Percentiles rank a stretch among this genome's conserved stretches.
These are phyloP conservation scores for Rossbeevera mucosa DNA, from an alignment of 768 basidiomycete species.

Conservation along the genomic window DNA sequence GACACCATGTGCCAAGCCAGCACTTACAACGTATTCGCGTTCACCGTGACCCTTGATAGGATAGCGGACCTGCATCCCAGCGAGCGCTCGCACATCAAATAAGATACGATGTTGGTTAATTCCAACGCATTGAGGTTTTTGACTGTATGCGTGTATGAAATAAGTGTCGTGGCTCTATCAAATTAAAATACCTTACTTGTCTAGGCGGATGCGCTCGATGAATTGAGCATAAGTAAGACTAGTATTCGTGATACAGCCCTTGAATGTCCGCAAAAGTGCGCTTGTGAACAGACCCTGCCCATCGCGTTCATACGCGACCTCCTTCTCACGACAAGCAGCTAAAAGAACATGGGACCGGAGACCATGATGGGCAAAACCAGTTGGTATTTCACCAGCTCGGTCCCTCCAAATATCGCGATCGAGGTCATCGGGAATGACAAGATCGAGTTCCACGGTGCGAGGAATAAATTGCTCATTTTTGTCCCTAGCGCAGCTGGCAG, in stretches of 20 bases:
- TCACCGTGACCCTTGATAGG: not conserved
- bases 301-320: conserved; percentile 26
- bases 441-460: conserved; percentile 4
- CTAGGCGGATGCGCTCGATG: conserved; percentile 14
- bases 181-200: not conserved
- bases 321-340: conserved; percentile 38
- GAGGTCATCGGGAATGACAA: conserved; percentile 7
- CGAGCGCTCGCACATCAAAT: conserved; percentile 19
- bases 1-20: conserved; percentile 27
- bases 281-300: conserved; percentile 24
- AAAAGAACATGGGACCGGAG: conserved; percentile 38
- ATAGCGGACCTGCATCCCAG: conserved; percentile 4
- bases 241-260: not conserved
- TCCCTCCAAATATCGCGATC: conserved; percentile 27
- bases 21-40: conserved; percentile 17
- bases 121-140: conserved; percentile 30
- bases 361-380: conserved; percentile 24
- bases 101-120: conserved; percentile 16
- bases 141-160: conserved; percentile 8
- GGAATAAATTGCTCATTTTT: not conserved
- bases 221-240: conserved; percentile 23
- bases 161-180: not conserved
- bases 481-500: conserved; percentile 34
- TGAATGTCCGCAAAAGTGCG: conserved; percentile 17
- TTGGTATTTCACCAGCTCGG: conserved; percentile 10